Percentiles rank a stretch among this genome's conserved stretches.
These are phyloP conservation scores for Cryptosporidium felis DNA, from an alignment of 169 alveolate genomes.

Conservation along the genomic window DNA sequence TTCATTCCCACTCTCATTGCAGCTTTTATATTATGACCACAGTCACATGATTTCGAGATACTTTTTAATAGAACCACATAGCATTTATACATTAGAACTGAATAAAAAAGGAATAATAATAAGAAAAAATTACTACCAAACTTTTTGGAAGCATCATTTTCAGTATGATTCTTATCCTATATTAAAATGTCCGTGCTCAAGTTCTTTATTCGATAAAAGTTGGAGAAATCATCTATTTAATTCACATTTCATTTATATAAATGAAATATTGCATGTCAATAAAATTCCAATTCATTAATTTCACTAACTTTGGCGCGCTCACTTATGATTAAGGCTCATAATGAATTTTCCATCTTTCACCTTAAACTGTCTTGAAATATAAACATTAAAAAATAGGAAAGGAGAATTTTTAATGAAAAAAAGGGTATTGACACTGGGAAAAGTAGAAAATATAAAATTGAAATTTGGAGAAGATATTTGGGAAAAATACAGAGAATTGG, in stretches of 20 bases:
- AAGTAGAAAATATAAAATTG: background rate
- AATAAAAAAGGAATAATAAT: background rate
- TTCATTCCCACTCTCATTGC: conserved; percentile 29
- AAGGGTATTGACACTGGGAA: background rate
- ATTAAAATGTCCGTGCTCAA: conserved; percentile 29
- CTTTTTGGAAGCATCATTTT: conserved; percentile 27
- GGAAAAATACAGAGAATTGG: background rate
- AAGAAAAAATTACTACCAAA: conserved; percentile 38
- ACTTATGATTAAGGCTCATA: too few species aligned
- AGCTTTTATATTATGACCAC: background rate
- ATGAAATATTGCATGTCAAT: too few species aligned
- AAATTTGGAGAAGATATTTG: background rate
- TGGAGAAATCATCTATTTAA: conserved; percentile 43
- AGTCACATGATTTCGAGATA: conserved; percentile 1
- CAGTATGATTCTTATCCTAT: conserved; percentile 46
- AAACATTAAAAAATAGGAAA: background rate
- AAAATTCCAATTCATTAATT: background rate
- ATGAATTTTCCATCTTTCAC: background rate
- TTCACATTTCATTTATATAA: too few species aligned
- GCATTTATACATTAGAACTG: conserved; percentile 28
- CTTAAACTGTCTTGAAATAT: background rate
- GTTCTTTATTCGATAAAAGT: background rate
- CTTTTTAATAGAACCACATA: conserved; percentile 44
- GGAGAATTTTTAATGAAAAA: background rate
- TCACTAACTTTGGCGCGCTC: background rate